These are phyloP conservation scores for Microcyclospora tardicrescens DNA, from an alignment of 2,329 filamentous ascomycete genomes.

Conservation along the genomic window DNA sequence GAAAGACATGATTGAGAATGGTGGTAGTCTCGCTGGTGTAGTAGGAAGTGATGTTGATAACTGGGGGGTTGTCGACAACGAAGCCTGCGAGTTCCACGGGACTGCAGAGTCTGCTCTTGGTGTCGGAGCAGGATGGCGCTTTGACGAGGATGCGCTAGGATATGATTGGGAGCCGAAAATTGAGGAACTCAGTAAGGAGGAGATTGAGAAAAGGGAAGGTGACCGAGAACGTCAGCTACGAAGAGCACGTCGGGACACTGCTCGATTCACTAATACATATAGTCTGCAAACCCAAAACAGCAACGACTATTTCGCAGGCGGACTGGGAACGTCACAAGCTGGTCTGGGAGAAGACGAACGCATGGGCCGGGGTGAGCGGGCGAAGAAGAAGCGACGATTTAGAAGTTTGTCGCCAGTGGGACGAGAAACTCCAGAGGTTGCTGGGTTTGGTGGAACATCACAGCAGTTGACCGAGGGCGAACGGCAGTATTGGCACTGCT, in stretches of 20 bases:
- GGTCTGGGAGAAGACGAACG: slow-evolving; percentile 49
- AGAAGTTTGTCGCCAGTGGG: slow-evolving; percentile 71
- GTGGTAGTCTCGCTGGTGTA: slow-evolving; percentile 45
- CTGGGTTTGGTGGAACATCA: slow-evolving; percentile 51
- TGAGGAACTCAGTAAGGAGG: slow-evolving; percentile 67
- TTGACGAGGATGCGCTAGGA: slow-evolving; percentile 78
- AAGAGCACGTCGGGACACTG: slow-evolving; percentile 76
- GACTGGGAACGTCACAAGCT: slow-evolving; percentile 20
- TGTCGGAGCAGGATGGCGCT: slow-evolving; percentile 86
- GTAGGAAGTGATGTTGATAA: slow-evolving; percentile 59
- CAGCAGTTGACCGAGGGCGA: slow-evolving; percentile 59
- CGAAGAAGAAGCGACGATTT: slow-evolving; percentile 90
- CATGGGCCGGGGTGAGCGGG: slow-evolving; percentile 82
- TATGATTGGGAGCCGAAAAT: slow-evolving; percentile 40
- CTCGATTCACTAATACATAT: slow-evolving; percentile 48
- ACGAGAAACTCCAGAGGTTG: slow-evolving; percentile 68
- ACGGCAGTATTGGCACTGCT: slow-evolving; percentile 72
- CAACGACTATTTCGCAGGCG: slow-evolving; percentile 45
- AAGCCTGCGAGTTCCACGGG: slow-evolving; percentile 53
- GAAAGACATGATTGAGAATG: slow-evolving; percentile 91
- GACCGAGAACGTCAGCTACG: slow-evolving; percentile 86
- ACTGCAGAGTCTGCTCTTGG: slow-evolving; percentile 26
- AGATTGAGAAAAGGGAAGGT: slow-evolving; percentile 93
- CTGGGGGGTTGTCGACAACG: slow-evolving; percentile 70
- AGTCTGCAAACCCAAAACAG: slow-evolving; percentile 35